phyloP scores from a whole-genome alignment of 192 early-diverging fungal genomes.

The Backusella parvicylindrica region DNA sequence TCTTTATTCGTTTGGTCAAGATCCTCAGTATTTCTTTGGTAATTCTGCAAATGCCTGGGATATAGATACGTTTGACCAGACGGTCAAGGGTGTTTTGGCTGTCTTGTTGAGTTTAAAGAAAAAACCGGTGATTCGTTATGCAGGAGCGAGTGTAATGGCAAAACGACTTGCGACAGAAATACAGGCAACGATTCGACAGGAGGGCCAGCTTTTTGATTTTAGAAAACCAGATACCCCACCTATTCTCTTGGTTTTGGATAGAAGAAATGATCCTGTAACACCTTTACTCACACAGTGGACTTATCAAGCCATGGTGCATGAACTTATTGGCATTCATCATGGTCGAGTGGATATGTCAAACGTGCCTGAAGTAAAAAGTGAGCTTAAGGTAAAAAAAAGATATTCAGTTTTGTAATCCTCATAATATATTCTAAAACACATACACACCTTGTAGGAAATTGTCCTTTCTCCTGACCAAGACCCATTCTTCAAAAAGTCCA shows the following conservation, averaged over 20 bases:
- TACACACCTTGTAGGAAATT: slow-evolving; percentile 88
- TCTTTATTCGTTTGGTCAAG: slow-evolving; percentile 77
- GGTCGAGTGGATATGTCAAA: slow-evolving; percentile 87
- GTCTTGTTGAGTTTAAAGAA: slow-evolving; percentile 84
- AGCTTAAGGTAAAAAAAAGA: slow-evolving; percentile 64
- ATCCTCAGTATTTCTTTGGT: slow-evolving; percentile 64
- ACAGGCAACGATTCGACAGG: slow-evolving; percentile 58
- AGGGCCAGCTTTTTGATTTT: slow-evolving; percentile 75
- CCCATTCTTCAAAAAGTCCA: slow-evolving; percentile 85
- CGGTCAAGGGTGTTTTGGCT: slow-evolving; percentile 74
- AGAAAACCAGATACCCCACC: slow-evolving; percentile 78
- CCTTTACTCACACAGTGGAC: slow-evolving; percentile 97
- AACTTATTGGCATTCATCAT: slow-evolving; percentile 89
- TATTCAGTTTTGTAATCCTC: no score
- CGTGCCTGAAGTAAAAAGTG: slow-evolving; percentile 77
- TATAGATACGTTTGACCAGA: slow-evolving; percentile 65
- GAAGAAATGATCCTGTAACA: slow-evolving; percentile 93
- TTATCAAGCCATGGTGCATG: slow-evolving; percentile 98
- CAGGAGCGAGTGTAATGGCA: slow-evolving; percentile 77
- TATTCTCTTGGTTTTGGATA: slow-evolving; percentile 87
- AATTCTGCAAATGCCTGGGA: slow-evolving; percentile 78
- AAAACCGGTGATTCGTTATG: slow-evolving; percentile 90
- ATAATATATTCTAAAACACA: no score
- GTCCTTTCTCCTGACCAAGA: slow-evolving; percentile 89
- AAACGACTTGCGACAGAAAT: slow-evolving; percentile 80